A percentile compares a stretch with the other conserved stretches of the same genome.
Evolutionary conservation across 331 rosid species (phyloP).

Genomic region (Saraca asoca): DNA sequence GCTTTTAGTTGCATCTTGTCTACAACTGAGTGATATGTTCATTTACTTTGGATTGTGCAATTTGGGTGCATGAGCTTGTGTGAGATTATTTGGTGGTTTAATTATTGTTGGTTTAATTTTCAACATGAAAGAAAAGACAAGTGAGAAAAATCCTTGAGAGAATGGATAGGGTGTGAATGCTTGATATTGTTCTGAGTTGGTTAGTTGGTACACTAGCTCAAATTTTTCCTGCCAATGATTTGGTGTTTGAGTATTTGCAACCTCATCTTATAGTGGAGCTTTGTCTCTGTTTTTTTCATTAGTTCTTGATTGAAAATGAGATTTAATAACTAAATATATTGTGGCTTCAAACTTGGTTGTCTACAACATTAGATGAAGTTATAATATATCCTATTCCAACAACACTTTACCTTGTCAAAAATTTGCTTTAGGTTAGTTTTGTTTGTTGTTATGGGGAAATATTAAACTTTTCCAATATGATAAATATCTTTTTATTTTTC

Average conservation of each 20-base stretch:
- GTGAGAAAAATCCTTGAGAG: background rate
- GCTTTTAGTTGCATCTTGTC: too few species aligned
- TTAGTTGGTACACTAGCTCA: conserved; percentile 7
- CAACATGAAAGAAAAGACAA: too few species aligned
- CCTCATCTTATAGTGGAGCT: conserved; percentile 23
- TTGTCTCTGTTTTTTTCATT: background rate
- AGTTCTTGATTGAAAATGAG: conserved; percentile 5
- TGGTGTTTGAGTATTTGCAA: conserved; percentile 29
- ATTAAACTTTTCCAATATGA: conserved; percentile 10
- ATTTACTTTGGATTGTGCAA: too few species aligned
- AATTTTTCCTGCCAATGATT: background rate
- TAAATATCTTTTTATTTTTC: conserved; percentile 20
- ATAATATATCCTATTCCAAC: conserved; percentile 91
- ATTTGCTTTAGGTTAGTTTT: conserved; percentile 82
- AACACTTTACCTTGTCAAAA: conserved; percentile 82
- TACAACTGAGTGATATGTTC: too few species aligned
- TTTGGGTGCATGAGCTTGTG: too few species aligned
- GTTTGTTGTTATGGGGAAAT: conserved; percentile 7
- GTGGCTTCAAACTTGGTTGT: conserved; percentile 58
- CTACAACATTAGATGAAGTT: conserved; percentile 81
- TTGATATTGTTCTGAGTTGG: conserved; percentile 13
- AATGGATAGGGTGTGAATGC: background rate
- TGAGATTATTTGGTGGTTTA: too few species aligned
- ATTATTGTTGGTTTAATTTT: too few species aligned
- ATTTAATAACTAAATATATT: conserved; percentile 22